phyloP scores from a whole-genome alignment of 331 rosid genomes.

The Quercus lobata region DNA sequence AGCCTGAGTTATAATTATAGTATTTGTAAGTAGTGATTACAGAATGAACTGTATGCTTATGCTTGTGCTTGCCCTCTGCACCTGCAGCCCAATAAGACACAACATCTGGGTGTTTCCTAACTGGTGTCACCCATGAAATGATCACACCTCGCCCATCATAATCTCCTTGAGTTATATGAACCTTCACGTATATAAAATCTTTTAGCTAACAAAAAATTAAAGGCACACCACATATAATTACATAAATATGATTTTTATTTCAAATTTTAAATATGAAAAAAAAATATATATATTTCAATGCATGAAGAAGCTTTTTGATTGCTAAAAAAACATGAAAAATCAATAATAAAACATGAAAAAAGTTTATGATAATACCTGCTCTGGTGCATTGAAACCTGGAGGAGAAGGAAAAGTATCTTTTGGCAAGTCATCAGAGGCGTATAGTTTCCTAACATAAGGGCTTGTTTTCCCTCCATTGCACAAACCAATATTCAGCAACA shows the following conservation, averaged over 20 bases:
- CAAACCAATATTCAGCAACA: not conserved
- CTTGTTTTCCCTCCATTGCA: conserved; percentile 24
- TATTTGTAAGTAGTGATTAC: conserved; percentile 32
- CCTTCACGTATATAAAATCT: conserved; percentile 27
- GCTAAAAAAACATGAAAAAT: too few species aligned
- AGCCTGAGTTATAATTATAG: conserved; percentile 63
- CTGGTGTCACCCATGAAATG: conserved; percentile 63
- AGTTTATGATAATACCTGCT: conserved; percentile 27
- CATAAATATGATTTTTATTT: too few species aligned
- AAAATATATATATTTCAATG: too few species aligned
- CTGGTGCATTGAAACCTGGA: conserved; percentile 48
- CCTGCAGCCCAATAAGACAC: conserved; percentile 47
- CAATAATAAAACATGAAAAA: too few species aligned
- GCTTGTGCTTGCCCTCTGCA: not conserved
- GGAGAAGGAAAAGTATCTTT: conserved; percentile 21
- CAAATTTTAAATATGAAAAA: too few species aligned
- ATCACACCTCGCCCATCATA: conserved; percentile 50
- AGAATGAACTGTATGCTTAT: conserved; percentile 16
- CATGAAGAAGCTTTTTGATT: too few species aligned
- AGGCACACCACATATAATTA: not conserved
- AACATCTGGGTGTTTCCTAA: conserved; percentile 29
- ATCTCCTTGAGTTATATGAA: conserved; percentile 82
- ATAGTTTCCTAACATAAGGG: conserved; percentile 8
- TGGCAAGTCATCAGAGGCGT: conserved; percentile 15
- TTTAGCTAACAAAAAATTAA: not conserved